Percentiles rank a stretch among this genome's conserved stretches.
Evolutionary conservation across 192 early-diverging fungal genomes (phyloP).

Genomic region (Endogone sp.): DNA sequence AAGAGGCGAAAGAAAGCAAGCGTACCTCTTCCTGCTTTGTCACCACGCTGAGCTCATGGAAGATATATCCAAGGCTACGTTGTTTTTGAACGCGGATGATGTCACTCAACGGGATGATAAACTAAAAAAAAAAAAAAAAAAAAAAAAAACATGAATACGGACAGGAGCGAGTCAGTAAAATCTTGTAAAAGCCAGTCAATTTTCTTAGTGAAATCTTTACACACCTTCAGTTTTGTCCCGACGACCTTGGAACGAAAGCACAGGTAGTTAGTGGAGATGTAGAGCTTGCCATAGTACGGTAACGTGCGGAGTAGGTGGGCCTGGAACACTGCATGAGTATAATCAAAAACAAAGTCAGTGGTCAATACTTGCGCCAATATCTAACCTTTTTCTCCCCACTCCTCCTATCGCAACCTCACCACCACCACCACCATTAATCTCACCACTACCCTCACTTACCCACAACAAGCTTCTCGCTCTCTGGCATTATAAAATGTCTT

Average conservation of each 20-base stretch:
- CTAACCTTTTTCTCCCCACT: background rate
- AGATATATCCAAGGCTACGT: conserved; percentile 32
- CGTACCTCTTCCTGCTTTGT: conserved; percentile 42
- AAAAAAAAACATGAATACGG: background rate
- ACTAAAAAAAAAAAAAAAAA: background rate
- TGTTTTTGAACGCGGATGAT: conserved; percentile 40
- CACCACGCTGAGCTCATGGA: conserved; percentile 40
- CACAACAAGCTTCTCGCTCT: conserved; percentile 44
- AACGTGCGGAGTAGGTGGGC: conserved; percentile 33
- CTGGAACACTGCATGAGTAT: background rate
- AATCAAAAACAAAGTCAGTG: background rate
- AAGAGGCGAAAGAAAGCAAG: background rate
- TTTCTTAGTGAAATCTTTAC: no score
- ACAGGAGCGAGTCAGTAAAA: no score
- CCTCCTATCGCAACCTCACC: no score
- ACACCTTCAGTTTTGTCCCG: conserved; percentile 42
- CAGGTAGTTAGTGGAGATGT: conserved; percentile 56
- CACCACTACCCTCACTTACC: conserved; percentile 17
- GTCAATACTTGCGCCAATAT: background rate
- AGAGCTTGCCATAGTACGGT: conserved; percentile 56
- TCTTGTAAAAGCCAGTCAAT: no score
- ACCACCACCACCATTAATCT: no score
- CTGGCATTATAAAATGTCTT: conserved; percentile 52
- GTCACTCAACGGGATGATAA: conserved; percentile 56
- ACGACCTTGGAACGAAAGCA: conserved; percentile 58